Conservation (phyloP, 305 asterid genomes). For the Plantago lanceolata region DNA sequence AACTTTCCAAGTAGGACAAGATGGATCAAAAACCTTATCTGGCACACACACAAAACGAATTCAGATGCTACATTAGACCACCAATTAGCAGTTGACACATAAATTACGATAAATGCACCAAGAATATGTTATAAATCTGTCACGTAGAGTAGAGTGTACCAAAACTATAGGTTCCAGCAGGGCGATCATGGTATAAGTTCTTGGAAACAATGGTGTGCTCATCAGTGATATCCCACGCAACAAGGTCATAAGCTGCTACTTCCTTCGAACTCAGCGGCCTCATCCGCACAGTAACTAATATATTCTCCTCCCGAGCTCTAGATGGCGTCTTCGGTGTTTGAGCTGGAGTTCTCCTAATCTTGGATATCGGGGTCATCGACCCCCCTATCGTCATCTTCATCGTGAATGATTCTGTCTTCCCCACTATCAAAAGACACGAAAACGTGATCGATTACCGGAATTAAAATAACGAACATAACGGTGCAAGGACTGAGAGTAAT, state of each 20-base stretch:
- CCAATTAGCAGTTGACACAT: not conserved
- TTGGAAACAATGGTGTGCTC: slow-evolving; percentile 64
- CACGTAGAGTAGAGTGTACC: slow-evolving; percentile 38
- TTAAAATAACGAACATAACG: not conserved
- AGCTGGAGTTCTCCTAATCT: slow-evolving; percentile 47
- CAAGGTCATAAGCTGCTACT: slow-evolving; percentile 73
- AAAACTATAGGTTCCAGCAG: slow-evolving; percentile 57
- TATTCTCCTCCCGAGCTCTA: slow-evolving; percentile 60
- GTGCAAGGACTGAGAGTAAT: too few relatives aligned
- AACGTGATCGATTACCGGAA: not conserved
- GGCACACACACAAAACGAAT: slow-evolving; percentile 20
- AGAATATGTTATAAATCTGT: not conserved
- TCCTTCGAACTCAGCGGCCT: slow-evolving; percentile 85
- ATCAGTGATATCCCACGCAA: slow-evolving; percentile 77
- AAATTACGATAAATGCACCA: slow-evolving; percentile 10
- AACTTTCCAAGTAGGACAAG: slow-evolving; percentile 60
- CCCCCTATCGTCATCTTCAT: slow-evolving; percentile 54
- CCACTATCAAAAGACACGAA: slow-evolving; percentile 19
- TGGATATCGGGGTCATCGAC: slow-evolving; percentile 60
- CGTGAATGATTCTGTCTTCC: slow-evolving; percentile 20
- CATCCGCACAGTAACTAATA: slow-evolving; percentile 80
- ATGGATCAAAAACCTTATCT: slow-evolving; percentile 87
- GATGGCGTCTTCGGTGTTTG: slow-evolving; percentile 55
- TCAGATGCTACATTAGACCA: slow-evolving; percentile 1
- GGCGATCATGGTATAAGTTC: slow-evolving; percentile 75